Base-by-base conservation (phyloP, 176 grass and related monocot genomes). In the Coix lacrymajobi region DNA sequence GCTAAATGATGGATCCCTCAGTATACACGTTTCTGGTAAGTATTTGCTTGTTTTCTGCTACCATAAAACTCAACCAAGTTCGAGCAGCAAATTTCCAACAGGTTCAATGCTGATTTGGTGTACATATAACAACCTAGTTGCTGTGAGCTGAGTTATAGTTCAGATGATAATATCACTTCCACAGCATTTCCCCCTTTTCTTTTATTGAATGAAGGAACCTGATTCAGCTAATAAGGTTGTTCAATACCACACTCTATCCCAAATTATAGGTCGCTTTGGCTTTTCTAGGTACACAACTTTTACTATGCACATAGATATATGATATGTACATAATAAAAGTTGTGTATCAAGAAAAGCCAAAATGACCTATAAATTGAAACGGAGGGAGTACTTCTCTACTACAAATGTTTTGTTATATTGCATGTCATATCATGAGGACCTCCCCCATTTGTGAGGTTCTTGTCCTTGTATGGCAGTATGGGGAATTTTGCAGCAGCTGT, bases 1-100 rank as follows among this genome's bases (percentile, higher is more conserved):
- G 25, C 39, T 96, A 24, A 82, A 67, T 37, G 88, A 86, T 81
- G 93, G 85, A 64, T 96, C 88, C 71, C 90, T 92, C 22, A 82
- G 71, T 56, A 71, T 93, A 52, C 90, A 91, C 63, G 64, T 81
- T 72, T 66, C 90, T 36, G 93, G 93, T 93, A 80, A 81, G 24
- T 81, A 54, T 44, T 66, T 3, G 37, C 74, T 74, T 66, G n/a
- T 54, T 69, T 62, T 11, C 6, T n/a, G 17, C 57, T 66, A 78
- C 15, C 43, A 65, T 56, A 41, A 56, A 78, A 46, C 22, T 48
- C 2, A 75, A 26, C 7, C 62, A 54, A 40, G 25, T 14, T 75
- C 1, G 24, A 58, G 7, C 4, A 12, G 39, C 30, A 90, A 67
- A 22, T 30, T 48, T 41, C 76, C 8, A 72, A 61, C 5, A 10